A percentile compares a stretch with the other conserved stretches of the same genome.
These are phyloP conservation scores for Lichtheimia corymbifera DNA, from an alignment of 371 early-diverging fungal species.

Conservation along the genomic window DNA sequence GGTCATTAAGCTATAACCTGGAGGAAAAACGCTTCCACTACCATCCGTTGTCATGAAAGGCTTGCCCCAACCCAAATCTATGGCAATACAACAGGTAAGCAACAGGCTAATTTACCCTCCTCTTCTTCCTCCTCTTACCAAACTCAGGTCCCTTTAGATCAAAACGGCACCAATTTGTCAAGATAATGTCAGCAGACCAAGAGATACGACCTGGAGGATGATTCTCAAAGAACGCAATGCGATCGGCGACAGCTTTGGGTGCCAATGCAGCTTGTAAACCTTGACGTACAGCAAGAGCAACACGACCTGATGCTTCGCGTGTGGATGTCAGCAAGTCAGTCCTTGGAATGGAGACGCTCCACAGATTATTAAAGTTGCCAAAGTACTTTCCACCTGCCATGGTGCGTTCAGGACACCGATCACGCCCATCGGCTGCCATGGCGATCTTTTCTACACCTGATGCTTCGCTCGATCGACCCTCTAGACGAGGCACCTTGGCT, in stretches of 20 bases:
- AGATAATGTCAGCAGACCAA: conserved; percentile 40
- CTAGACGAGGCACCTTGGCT: conserved; percentile 25
- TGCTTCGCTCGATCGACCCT: conserved; percentile 31
- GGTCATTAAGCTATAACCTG: conserved; percentile 39
- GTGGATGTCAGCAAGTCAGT: conserved; percentile 27
- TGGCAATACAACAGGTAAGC: conserved; percentile 5
- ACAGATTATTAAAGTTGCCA: conserved; percentile 45
- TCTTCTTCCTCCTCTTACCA: neutral
- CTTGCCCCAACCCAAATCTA: conserved; percentile 44
- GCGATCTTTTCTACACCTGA: conserved; percentile 28
- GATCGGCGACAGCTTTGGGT: conserved; percentile 33
- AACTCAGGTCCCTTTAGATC: conserved; percentile 35
- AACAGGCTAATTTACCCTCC: too few relatives aligned
- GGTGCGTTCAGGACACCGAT: conserved; percentile 25
- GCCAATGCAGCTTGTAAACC: conserved; percentile 26
- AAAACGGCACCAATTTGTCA: conserved; percentile 49
- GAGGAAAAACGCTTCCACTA: conserved; percentile 24
- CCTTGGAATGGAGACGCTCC: conserved; percentile 26
- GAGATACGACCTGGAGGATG: conserved; percentile 18
- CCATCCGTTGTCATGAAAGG: conserved; percentile 36
- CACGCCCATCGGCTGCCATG: conserved; percentile 48
- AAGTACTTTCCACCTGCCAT: conserved; percentile 36
- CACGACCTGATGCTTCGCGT: conserved; percentile 23
- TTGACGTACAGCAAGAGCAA: conserved; percentile 39
- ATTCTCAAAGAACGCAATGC: conserved; percentile 37